Evolutionary conservation across 1,284 basidiomycete species (phyloP), one percentile per base, ranked within the genome.

Genomic region (Hypsizygus ulmarius): DNA sequence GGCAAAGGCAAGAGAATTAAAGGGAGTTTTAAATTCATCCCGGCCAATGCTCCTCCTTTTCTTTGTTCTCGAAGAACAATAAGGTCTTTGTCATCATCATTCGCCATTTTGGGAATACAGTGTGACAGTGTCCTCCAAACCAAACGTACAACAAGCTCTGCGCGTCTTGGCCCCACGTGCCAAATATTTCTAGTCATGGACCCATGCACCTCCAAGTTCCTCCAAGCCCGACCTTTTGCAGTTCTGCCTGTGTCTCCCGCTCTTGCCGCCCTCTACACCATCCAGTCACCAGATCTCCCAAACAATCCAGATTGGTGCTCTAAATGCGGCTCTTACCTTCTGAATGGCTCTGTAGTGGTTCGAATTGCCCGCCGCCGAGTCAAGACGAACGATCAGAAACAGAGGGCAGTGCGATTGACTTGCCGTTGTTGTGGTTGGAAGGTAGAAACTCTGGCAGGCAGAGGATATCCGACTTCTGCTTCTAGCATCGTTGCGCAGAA

Each of bases 211-310:
- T 75, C 66, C 47, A 73, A 67, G 52, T 85, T 79, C 56, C 74
- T 72, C 53, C 61, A 69, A 32, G 64, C 72, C 18, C 56, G 85
- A 12, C 70, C 82, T 10, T 68, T 64, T 52, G 59, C 67, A 14
- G 63, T 86, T 41, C 68, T 78, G 25, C 52, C 73, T 5, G 55
- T 77, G 34, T 79, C 82, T 5, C 73, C 80, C 5, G 43, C 70
- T 33, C 74, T 88, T 35, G 75, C 86, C 12, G 81, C 84, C 35
- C 68, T 84, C 25, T 82, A 87, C 59, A 64, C 72, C 0, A 56
- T 66, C n/a, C 57, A 57, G n/a, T 43, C 53, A 46, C 35, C 52
- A 36, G 39, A 41, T n/a, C 18, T 39, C 28, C 10, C 64, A 60
- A 38, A 53, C n/a, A 48, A 33, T 54, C 3, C 59, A 64, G 59